Conservation (phyloP, 2,329 filamentous ascomycete genomes). For the Alternaria sp. region DNA sequence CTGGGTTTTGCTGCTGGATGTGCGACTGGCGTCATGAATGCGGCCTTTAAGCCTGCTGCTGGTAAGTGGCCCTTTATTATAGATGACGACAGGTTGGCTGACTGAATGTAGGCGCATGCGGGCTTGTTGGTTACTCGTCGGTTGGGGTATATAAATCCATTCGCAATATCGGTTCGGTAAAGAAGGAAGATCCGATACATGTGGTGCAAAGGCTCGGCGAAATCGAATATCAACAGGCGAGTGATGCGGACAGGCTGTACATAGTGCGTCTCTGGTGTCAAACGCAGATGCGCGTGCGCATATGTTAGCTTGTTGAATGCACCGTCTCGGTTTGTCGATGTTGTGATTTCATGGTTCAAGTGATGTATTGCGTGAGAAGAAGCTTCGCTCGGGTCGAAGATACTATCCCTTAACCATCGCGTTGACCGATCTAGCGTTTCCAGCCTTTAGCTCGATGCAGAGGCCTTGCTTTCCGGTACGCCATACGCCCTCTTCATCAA, state of each 20-base stretch:
- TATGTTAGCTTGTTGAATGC: not conserved
- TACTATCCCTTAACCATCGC: not conserved
- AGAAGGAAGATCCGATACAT: constrained; percentile 17
- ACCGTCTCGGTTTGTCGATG: not conserved
- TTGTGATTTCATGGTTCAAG: not conserved
- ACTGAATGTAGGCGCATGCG: constrained; percentile 56
- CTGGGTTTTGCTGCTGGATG: constrained; percentile 76
- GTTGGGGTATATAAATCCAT: constrained; percentile 67
- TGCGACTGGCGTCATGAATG: constrained; percentile 74
- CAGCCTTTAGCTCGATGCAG: not conserved
- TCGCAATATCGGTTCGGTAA: constrained; percentile 23
- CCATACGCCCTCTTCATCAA: constrained; percentile 6
- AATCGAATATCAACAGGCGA: constrained; percentile 21
- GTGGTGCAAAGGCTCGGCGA: constrained; percentile 22
- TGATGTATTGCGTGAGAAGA: not conserved
- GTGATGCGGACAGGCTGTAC: constrained; percentile 23
- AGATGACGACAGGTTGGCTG: not conserved
- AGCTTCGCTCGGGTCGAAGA: not conserved
- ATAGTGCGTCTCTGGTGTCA: constrained; percentile 33
- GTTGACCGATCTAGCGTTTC: not conserved
- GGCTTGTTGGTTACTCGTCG: constrained; percentile 65
- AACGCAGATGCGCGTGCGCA: constrained; percentile 24
- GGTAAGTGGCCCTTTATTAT: constrained; percentile 53
- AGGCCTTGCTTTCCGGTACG: not conserved
- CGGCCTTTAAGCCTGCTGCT: constrained; percentile 67